Conservation (phyloP, 2,329 filamentous ascomycete genomes). For the Aureobasidium mangrovei region DNA sequence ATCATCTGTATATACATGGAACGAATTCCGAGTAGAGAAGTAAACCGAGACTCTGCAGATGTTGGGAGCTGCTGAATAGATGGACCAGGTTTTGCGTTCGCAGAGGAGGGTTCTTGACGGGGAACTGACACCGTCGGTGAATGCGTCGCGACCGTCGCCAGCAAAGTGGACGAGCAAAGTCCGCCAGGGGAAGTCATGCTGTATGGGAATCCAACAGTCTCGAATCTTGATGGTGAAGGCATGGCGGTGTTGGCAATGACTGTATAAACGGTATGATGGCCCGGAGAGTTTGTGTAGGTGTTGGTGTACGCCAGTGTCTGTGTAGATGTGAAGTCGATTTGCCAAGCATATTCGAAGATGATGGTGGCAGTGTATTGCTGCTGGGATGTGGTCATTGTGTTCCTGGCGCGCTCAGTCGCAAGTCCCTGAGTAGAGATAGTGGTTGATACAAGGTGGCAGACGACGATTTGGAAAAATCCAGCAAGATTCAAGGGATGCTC, state of each 20-base stretch:
- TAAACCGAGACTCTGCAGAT: background rate
- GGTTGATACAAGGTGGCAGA: background rate
- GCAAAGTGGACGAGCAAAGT: background rate
- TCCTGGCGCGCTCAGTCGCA: background rate
- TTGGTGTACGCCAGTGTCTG: background rate
- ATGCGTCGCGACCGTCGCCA: slow-evolving; percentile 1
- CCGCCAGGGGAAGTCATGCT: background rate
- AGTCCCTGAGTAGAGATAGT: background rate
- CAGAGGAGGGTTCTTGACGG: too few relatives aligned
- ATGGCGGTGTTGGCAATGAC: background rate
- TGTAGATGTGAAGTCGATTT: background rate
- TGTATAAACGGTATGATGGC: background rate
- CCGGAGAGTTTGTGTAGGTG: background rate
- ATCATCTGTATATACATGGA: background rate
- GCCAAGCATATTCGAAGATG: background rate
- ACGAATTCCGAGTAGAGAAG: background rate
- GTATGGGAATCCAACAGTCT: slow-evolving; percentile 1
- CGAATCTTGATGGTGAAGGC: background rate
- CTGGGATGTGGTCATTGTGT: background rate
- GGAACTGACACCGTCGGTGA: background rate
- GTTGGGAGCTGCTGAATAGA: background rate
- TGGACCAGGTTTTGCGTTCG: too few relatives aligned
- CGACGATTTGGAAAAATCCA: background rate
- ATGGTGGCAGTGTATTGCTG: background rate
- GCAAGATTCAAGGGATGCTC: too few relatives aligned